phyloP scores from a whole-genome alignment of 164 flowering plant genomes.

The Euptelea pleiosperma region DNA sequence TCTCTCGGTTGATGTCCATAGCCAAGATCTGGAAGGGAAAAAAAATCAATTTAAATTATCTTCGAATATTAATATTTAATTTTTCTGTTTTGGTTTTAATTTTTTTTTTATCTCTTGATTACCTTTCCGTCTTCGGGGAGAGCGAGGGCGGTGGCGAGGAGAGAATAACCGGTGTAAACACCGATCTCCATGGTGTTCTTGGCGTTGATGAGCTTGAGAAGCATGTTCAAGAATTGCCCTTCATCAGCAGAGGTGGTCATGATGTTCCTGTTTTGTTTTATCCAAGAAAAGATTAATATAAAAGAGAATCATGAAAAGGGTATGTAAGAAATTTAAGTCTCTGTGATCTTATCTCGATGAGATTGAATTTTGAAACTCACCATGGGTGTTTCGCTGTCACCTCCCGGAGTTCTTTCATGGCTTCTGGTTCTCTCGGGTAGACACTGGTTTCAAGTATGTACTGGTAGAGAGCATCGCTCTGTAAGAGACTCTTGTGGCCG shows the following conservation, averaged over 20 bases:
- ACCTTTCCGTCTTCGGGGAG: constrained; percentile 70
- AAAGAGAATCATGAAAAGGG: background rate
- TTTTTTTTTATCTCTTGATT: background rate
- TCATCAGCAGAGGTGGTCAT: constrained; percentile 77
- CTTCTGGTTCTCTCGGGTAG: constrained; percentile 59
- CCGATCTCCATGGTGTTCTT: constrained; percentile 74
- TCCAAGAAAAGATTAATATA: background rate
- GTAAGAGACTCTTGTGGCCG: constrained; percentile 91
- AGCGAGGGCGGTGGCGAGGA: constrained; percentile 66
- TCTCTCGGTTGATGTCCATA: constrained; percentile 89
- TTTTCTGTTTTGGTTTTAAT: background rate
- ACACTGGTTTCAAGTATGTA: constrained; percentile 74
- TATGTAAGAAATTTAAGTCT: too few species aligned
- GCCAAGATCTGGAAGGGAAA: constrained; percentile 66
- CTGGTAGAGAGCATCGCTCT: constrained; percentile 87
- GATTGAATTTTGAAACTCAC: too few species aligned
- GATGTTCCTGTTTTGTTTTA: constrained; percentile 38
- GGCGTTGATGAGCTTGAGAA: constrained; percentile 61
- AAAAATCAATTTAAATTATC: background rate
- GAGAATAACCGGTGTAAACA: constrained; percentile 68
- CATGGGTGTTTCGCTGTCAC: constrained; percentile 72
- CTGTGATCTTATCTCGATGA: too few species aligned
- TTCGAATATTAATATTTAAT: background rate
- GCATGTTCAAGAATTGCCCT: constrained; percentile 65
- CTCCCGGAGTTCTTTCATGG: constrained; percentile 64